These are phyloP conservation scores for Rhodocollybia butyracea DNA, from an alignment of 768 basidiomycete species.

Conservation along the genomic window DNA sequence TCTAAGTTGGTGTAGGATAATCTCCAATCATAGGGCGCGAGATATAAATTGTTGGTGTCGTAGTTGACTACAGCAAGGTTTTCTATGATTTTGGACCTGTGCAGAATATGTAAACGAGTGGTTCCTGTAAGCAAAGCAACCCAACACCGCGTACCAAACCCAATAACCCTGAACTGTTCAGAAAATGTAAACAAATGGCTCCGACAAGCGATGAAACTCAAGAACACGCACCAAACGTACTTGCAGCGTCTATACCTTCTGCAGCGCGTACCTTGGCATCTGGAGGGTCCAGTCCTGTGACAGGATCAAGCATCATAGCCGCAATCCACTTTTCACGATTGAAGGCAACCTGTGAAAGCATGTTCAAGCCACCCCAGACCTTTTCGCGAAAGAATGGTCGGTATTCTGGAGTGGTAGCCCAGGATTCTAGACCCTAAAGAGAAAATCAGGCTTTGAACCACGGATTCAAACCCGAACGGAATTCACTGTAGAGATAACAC, in stretches of 20 bases:
- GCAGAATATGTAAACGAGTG: neutral
- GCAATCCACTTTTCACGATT: conserved; percentile 88
- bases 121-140: too few relatives aligned
- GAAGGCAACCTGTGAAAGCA: conserved; percentile 80
- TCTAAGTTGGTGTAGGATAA: conserved; percentile 82
- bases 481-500: conserved; percentile 79
- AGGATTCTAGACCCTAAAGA: conserved; percentile 78
- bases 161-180: conserved; percentile 94
- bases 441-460: neutral
- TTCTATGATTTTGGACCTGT: conserved; percentile 88
- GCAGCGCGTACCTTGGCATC: conserved; percentile 87
- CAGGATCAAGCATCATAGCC: conserved; percentile 86
- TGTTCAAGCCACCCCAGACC: conserved; percentile 74
- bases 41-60: conserved; percentile 83
- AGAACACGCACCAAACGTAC: too few relatives aligned
- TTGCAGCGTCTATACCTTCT: conserved; percentile 89
- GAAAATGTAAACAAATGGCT: too few relatives aligned
- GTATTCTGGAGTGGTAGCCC: conserved; percentile 86
- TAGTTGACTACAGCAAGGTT: conserved; percentile 93
- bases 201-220: too few relatives aligned
- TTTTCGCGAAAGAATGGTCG: conserved; percentile 91
- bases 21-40: conserved; percentile 91
- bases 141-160: too few relatives aligned
- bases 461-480: neutral
- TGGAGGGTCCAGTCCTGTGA: conserved; percentile 87